A percentile compares a stretch with the other conserved stretches of the same genome.
phyloP scores from a whole-genome alignment of 2,329 filamentous ascomycete genomes.

The Botrytis porri region DNA sequence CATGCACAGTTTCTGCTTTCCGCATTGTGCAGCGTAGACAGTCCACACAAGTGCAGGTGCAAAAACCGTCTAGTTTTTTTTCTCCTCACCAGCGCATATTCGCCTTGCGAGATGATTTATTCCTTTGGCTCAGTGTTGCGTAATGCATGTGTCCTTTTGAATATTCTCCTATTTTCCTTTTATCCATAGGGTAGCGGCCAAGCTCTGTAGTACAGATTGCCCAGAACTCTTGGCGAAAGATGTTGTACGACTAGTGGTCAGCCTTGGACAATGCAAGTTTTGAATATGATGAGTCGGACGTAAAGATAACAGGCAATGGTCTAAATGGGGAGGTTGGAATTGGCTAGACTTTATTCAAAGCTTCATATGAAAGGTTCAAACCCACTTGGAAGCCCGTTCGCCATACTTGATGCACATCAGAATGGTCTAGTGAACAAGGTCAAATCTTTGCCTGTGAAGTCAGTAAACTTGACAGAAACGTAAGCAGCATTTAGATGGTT shows the following conservation, averaged over 20 bases:
- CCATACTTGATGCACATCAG: neutral
- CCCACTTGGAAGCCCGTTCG: neutral
- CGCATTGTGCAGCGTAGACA: neutral
- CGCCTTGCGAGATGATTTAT: neutral
- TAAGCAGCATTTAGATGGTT: neutral
- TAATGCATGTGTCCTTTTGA: neutral
- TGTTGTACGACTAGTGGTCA: neutral
- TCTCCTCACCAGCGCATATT: neutral
- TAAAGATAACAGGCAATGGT: neutral
- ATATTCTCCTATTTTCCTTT: neutral
- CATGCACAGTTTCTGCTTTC: neutral
- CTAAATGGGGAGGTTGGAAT: neutral
- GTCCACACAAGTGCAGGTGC: neutral
- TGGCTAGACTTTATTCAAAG: neutral
- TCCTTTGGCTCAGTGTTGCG: neutral
- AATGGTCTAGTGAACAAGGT: neutral
- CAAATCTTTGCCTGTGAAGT: neutral
- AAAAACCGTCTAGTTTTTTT: neutral
- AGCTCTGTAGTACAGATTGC: neutral
- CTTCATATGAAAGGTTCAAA: neutral
- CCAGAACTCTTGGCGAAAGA: slow-evolving; percentile 6
- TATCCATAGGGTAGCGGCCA: neutral
- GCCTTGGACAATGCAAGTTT: neutral
- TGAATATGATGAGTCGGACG: neutral
- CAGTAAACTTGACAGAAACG: neutral